Conservation (phyloP, 176 grass and related monocot genomes). For the Aegilops sharonensis region DNA sequence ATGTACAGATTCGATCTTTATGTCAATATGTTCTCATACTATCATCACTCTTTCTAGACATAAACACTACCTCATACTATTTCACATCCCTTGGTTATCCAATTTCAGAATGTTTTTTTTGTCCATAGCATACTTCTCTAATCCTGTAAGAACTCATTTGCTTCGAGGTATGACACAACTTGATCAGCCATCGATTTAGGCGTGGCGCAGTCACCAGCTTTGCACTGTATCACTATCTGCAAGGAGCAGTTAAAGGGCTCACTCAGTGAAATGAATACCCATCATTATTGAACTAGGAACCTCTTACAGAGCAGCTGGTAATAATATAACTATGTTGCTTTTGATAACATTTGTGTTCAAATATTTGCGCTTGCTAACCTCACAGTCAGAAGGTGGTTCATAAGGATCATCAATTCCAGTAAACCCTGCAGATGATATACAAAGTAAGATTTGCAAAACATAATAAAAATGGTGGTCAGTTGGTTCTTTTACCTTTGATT, state of each 20-base stretch:
- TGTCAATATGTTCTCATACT: background rate
- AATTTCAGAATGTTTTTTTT: background rate
- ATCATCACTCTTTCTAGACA: background rate
- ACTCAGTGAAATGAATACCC: background rate
- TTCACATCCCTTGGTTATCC: background rate
- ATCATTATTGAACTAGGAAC: background rate
- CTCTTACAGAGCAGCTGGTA: background rate
- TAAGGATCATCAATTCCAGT: slow-evolving; percentile 93
- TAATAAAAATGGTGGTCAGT: background rate
- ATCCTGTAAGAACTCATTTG: slow-evolving; percentile 55
- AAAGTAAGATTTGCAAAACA: background rate
- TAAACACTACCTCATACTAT: background rate
- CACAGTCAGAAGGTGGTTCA: slow-evolving; percentile 68
- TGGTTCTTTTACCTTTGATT: slow-evolving; percentile 64
- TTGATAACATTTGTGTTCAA: background rate
- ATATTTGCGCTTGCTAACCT: slow-evolving; percentile 43
- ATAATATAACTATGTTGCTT: background rate
- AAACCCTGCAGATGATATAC: slow-evolving; percentile 50
- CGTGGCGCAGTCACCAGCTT: slow-evolving; percentile 55
- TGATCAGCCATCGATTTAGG: slow-evolving; percentile 69
- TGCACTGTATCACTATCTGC: slow-evolving; percentile 84
- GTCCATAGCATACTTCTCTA: background rate
- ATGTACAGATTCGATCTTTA: background rate
- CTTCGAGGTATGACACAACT: slow-evolving; percentile 69
- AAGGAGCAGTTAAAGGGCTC: background rate